Evolutionary conservation across 306 rosid species (phyloP), one percentile per base, ranked within the genome.

Genomic region (Cajanus cajan): DNA sequence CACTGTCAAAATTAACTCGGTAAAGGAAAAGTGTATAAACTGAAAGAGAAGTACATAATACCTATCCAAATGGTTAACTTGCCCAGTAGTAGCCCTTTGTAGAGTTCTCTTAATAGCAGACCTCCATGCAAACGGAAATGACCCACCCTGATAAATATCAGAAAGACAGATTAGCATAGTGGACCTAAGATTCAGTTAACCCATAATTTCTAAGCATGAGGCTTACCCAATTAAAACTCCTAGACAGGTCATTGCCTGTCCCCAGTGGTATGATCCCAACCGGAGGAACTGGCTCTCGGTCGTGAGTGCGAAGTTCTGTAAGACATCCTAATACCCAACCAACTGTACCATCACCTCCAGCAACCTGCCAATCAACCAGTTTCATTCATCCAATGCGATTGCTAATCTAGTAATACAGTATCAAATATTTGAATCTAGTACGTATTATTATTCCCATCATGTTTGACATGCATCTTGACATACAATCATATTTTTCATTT

Each of bases 261-360:
- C 99, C 99, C 81, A 96, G 96, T 43, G 99, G 99, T 80, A 96
- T 28, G 44, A 96, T 58, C 65, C 94, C 99, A 40, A 93, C 93
- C 0, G 99, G 97, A 68, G 99, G 99, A 86, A 93, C 89, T 58
- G 97, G 94, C 58, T 78, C 84, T 25, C 89, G 85, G 14, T 85
- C 86, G 61, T 74, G 85, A 31, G 39, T 59, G 41, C 82, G 75
- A 82, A 96, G 97, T 63, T 89, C 90, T 76, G 85, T 87, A 14
- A 96, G 91, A 86, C 98, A 83, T 78, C 98, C 98, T 47, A 96
- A 88, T 41, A 93, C 98, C 99, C 99, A 96, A 57, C 99, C 99
- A 34, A 96, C 98, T 13, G 99, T 90, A 70, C 99, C 99, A 82
- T 96, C 99, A 77, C 99, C 99, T 65, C 99, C 99, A 52, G 99